Conservation (phyloP, 2,329 filamentous ascomycete species). For the Fusarium longipes region DNA sequence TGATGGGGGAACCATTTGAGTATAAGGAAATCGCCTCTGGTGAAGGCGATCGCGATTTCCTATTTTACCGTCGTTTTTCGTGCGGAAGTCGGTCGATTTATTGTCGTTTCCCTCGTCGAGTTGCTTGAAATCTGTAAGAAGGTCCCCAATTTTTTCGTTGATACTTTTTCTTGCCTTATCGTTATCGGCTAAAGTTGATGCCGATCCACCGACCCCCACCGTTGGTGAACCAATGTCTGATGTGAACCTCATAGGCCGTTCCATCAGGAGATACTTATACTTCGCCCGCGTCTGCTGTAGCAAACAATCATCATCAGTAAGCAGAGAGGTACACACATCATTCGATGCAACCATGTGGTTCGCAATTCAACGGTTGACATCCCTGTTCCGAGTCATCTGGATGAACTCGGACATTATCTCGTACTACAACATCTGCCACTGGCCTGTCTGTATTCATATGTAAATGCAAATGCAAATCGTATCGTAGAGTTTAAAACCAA, state of each 20-base stretch:
- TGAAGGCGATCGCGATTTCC: slow-evolving; percentile 9
- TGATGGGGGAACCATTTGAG: slow-evolving; percentile 49
- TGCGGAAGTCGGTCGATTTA: slow-evolving; percentile 4
- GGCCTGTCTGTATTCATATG: too few species aligned
- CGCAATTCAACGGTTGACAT: too few species aligned
- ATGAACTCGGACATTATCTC: not conserved
- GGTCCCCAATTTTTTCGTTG: slow-evolving; percentile 36
- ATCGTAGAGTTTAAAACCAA: slow-evolving; percentile 16
- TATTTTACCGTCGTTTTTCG: not conserved
- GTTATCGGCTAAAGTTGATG: slow-evolving; percentile 39
- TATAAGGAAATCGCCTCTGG: slow-evolving; percentile 2
- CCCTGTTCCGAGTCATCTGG: not conserved
- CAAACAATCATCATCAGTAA: not conserved
- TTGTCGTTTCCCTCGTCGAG: slow-evolving; percentile 15
- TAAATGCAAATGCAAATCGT: not conserved
- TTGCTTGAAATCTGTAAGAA: slow-evolving; percentile 27
- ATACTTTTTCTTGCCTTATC: slow-evolving; percentile 31
- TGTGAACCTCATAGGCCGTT: not conserved
- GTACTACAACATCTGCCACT: too few species aligned
- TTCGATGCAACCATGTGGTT: not conserved
- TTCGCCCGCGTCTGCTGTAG: not conserved
- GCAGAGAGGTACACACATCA: not conserved
- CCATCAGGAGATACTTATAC: slow-evolving; percentile 6
- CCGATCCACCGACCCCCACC: slow-evolving; percentile 39
- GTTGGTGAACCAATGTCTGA: not conserved